A percentile compares a stretch with the other conserved stretches of the same genome.
Conservation (phyloP, 1,139 yeast genomes). For the Geotrichum reessii region DNA sequence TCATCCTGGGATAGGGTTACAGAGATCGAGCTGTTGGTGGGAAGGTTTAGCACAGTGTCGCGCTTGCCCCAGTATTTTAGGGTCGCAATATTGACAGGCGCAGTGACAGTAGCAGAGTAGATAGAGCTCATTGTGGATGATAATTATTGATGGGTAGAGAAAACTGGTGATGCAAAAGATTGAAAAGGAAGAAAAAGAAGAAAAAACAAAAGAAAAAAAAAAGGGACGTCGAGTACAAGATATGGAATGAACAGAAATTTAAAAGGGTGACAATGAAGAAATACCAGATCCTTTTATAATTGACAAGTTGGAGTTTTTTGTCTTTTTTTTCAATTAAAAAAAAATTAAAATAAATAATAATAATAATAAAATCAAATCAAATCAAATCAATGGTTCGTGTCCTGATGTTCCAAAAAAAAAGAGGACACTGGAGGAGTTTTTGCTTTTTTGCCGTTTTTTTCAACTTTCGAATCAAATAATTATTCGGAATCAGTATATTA, state of each 20-base stretch:
- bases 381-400: background rate
- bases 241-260: background rate
- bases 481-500: background rate
- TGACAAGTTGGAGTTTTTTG: too few species aligned
- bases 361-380: too few species aligned
- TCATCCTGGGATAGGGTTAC: slow-evolving; percentile 90
- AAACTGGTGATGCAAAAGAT: background rate
- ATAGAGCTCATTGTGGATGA: slow-evolving; percentile 25
- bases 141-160: background rate
- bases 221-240: background rate
- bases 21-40: slow-evolving; percentile 92
- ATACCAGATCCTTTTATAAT: background rate
- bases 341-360: too few species aligned
- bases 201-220: background rate
- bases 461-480: background rate
- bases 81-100: slow-evolving; percentile 97
- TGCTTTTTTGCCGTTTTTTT: background rate
- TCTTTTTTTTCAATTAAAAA: too few species aligned
- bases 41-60: slow-evolving; percentile 77
- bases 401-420: background rate
- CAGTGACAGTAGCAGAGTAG: slow-evolving; percentile 77
- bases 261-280: background rate
- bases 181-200: background rate
- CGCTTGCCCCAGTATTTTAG: slow-evolving; percentile 98
- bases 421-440: too few species aligned